These are phyloP conservation scores for Candida corydali DNA, from an alignment of 805 yeast species.

Conservation along the genomic window DNA sequence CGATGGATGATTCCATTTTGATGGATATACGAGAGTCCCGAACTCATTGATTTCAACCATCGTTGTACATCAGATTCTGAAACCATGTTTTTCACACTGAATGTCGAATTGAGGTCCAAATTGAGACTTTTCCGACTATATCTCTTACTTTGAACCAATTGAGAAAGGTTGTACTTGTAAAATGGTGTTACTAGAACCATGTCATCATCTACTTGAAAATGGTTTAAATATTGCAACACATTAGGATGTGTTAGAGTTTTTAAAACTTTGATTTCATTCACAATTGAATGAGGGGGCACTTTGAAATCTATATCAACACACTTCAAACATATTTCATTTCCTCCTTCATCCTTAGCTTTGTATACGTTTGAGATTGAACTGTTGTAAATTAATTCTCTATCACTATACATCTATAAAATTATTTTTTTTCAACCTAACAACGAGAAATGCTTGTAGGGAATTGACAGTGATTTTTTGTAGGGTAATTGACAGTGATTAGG, in stretches of 20 bases:
- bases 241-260: constrained; percentile 14
- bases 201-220: constrained; percentile 27
- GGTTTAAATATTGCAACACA: constrained; percentile 17
- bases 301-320: constrained; percentile 34
- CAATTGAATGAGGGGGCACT: constrained; percentile 33
- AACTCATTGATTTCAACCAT: constrained; percentile 12
- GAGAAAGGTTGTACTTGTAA: constrained; percentile 23
- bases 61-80: constrained; percentile 1
- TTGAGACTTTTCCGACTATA: constrained; percentile 17
- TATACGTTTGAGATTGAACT: constrained; percentile 36
- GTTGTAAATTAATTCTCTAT: constrained; percentile 20
- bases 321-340: constrained; percentile 27
- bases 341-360: constrained; percentile 14
- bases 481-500: no score
- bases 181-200: constrained; percentile 28
- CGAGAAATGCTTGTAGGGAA: no score
- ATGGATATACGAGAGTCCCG: constrained; percentile 27
- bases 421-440: no score
- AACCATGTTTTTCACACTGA: constrained; percentile 3
- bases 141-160: constrained; percentile 14
- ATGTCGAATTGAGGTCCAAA: constrained; percentile 20
- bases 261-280: constrained; percentile 27
- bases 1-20: constrained; percentile 34
- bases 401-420: constrained; percentile 12
- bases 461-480: neutral